Base-by-base conservation (phyloP, 192 early-diverging fungal genomes). In the Helicostylum pulchrum region DNA sequence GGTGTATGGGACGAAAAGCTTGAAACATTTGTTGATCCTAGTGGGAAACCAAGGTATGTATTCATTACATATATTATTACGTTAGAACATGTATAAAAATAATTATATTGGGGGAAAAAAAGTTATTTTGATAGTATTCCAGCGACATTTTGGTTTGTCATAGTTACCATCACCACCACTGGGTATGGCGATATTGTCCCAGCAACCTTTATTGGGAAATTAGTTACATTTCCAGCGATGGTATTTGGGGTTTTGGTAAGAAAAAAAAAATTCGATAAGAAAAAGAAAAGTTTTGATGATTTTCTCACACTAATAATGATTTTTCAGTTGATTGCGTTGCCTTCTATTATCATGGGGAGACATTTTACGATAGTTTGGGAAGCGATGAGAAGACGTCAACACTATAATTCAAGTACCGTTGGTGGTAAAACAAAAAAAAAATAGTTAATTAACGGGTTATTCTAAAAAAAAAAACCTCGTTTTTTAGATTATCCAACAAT, bases 351-450 rank as follows among this genome's bases (percentile, higher is more conserved):
- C 51, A 84, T 91, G 32, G 90, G 90, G 21, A 73, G 88, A 43
- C 87, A 91, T 67, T 91, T 89, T 66, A 89, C 88, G 7, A 74
- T 87, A 34, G 90, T 91, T n/a, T 91, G 87, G 87, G 88, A 91
- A 61, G 81, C 83, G 6, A 84, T 86, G 85, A 66, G 77, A 31
- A 72, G 75, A n/a, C 7, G 60, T 34, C 30, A 30, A 34, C 30
- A 23, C 26, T 15, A 54, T 7, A 34, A 19, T 34, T 26, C 23
- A 19, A 34, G 10, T 11, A 2, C 7, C n/a, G 51, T 11, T 14
- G 51, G 26, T 11, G 44, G 44, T 45, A 45, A 45, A 9, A 45
- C 0, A 45, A 9, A 12, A 17, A 17, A 48, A 19, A 48, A 19
- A 48, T 10, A 19, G 17, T 14, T 1, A 9, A 15, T 12, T 14